Evolutionary conservation across 106 monocot genomes (phyloP).

Genomic region (Ottelia alismoides): DNA sequence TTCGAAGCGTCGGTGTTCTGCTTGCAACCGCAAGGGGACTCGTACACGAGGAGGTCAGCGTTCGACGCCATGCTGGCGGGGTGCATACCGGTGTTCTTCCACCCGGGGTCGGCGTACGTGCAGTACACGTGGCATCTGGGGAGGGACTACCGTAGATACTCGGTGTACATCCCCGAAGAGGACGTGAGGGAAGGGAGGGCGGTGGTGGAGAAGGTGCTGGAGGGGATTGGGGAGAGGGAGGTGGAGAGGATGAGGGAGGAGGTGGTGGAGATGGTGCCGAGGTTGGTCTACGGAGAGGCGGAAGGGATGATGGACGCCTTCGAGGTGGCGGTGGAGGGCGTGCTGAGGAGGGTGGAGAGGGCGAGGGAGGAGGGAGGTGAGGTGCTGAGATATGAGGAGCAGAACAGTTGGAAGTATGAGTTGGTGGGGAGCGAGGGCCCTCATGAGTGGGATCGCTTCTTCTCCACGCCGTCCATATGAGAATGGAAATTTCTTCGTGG

Average conservation of each 20-base stretch:
- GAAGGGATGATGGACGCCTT: constrained; percentile 37
- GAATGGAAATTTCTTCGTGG: too few relatives aligned
- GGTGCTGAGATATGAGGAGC: too few relatives aligned
- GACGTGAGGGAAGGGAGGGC: constrained; percentile 37
- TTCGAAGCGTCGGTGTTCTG: not conserved
- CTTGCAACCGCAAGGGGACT: not conserved
- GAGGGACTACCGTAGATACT: constrained; percentile 23
- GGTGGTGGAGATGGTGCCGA: constrained; percentile 34
- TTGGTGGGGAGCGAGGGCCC: too few relatives aligned
- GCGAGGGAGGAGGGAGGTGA: not conserved
- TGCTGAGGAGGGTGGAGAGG: constrained; percentile 24
- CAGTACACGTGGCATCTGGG: constrained; percentile 55
- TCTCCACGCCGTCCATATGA: too few relatives aligned
- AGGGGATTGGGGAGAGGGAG: constrained; percentile 8
- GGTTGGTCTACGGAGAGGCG: constrained; percentile 30
- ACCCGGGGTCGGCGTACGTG: constrained; percentile 38
- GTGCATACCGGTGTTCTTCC: constrained; percentile 20
- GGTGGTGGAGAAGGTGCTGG: constrained; percentile 28
- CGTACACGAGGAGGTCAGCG: not conserved
- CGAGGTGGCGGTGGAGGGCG: constrained; percentile 48
- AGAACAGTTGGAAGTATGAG: too few relatives aligned
- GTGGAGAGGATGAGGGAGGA: constrained; percentile 40
- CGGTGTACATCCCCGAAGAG: constrained; percentile 43
- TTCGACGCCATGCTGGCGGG: constrained; percentile 1
- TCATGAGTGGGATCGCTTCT: too few relatives aligned